Percentiles rank a stretch among this genome's conserved stretches.
Conservation (phyloP, 2,329 filamentous ascomycete species). For the Ceratocystis cacaofunesta region DNA sequence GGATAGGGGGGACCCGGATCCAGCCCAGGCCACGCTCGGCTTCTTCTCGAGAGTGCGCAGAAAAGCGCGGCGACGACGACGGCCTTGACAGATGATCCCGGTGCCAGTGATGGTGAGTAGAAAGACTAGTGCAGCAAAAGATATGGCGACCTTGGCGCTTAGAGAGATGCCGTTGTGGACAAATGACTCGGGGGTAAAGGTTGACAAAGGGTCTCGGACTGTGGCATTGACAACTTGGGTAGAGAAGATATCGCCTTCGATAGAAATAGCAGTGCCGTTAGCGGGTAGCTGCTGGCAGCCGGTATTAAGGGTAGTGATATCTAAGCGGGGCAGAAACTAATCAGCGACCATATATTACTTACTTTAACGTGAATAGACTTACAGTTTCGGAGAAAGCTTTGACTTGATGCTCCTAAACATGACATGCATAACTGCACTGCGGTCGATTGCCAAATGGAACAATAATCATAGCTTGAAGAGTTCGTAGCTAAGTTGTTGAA, state of each 20-base stretch:
- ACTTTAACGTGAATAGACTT: constrained; percentile 18
- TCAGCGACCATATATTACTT: background rate
- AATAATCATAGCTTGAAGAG: constrained; percentile 38
- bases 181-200: constrained; percentile 28
- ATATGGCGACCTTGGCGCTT: constrained; percentile 44
- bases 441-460: constrained; percentile 31
- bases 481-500: constrained; percentile 35
- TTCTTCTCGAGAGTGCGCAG: constrained; percentile 32
- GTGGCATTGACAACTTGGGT: constrained; percentile 34
- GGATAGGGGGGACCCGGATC: constrained; percentile 19
- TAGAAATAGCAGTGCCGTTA: constrained; percentile 32
- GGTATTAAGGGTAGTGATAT: constrained; percentile 37
- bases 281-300: constrained; percentile 39
- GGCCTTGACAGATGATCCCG: constrained; percentile 41
- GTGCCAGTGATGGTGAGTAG: constrained; percentile 36
- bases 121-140: constrained; percentile 34
- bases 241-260: constrained; percentile 40
- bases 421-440: constrained; percentile 31
- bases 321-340: constrained; percentile 21
- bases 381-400: constrained; percentile 41
- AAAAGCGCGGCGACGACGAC: constrained; percentile 37
- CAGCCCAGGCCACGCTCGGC: constrained; percentile 9
- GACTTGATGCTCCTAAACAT: constrained; percentile 30
- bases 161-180: constrained; percentile 34
- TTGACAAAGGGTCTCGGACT: constrained; percentile 30